phyloP scores from a whole-genome alignment of 164 flowering plant genomes.

The Stephania japonica region DNA sequence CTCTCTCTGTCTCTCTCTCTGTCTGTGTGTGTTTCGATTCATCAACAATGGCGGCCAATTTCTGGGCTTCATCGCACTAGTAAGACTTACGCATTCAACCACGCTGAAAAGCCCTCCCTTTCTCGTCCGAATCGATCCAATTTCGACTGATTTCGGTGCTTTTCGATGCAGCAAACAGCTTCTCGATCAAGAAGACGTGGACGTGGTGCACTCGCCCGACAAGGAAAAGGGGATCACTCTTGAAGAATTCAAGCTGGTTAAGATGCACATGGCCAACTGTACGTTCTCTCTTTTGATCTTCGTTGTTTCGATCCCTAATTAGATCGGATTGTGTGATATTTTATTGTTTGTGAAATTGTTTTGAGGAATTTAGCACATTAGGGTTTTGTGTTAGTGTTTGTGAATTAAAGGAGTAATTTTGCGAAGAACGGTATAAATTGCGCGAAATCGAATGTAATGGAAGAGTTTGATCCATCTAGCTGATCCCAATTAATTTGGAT shows the following conservation, averaged over 20 bases:
- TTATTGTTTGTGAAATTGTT: background rate
- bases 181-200: constrained; percentile 79
- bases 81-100: constrained; percentile 14
- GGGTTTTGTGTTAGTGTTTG: background rate
- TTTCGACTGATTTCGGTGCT: constrained; percentile 1
- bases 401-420: too few relatives aligned
- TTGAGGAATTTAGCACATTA: background rate
- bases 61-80: constrained; percentile 91
- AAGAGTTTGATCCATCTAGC: too few relatives aligned
- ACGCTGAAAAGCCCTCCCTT: background rate
- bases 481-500: too few relatives aligned
- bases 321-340: background rate
- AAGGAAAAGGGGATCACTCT: constrained; percentile 77
- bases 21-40: background rate
- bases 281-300: constrained; percentile 12
- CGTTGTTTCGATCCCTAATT: background rate
- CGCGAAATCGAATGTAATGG: too few relatives aligned
- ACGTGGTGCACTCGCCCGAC: constrained; percentile 60
- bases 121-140: background rate
- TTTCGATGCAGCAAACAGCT: constrained; percentile 65
- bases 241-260: constrained; percentile 85
- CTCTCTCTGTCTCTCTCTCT: background rate
- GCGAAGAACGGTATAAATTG: too few relatives aligned
- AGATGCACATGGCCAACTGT: constrained; percentile 82
- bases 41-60: constrained; percentile 71